Percentiles rank a stretch among this genome's conserved stretches.
Evolutionary conservation across 495 filamentous ascomycete genomes (phyloP).

Genomic region (Penicillium turbatum): DNA sequence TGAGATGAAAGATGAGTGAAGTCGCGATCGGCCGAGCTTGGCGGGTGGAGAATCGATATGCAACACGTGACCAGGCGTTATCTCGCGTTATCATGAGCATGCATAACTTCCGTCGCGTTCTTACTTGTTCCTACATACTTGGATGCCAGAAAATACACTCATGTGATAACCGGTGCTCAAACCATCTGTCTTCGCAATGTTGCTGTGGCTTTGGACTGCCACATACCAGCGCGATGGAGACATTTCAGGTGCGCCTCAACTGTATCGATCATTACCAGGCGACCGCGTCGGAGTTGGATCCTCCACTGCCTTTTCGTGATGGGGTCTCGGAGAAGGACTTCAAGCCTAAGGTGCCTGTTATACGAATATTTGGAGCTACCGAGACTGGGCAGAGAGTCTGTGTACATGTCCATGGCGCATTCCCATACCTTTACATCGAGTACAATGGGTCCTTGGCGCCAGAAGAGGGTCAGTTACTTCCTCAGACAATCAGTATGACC

Average conservation of each 20-base stretch:
- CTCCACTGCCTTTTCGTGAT: conserved; percentile 59
- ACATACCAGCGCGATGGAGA: conserved; percentile 47
- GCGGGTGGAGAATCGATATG: not conserved
- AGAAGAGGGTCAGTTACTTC: conserved; percentile 54
- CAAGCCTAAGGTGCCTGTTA: conserved; percentile 73
- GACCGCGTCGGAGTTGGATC: conserved; percentile 74
- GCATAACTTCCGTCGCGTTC: not conserved
- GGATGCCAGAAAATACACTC: not conserved
- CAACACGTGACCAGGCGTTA: conserved; percentile 35
- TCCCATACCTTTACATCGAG: conserved; percentile 90
- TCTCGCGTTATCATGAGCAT: conserved; percentile 17
- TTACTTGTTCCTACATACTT: not conserved
- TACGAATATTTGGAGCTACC: conserved; percentile 88
- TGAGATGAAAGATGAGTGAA: conserved; percentile 5
- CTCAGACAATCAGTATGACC: no score
- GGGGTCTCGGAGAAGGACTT: conserved; percentile 47
- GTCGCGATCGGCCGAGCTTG: not conserved
- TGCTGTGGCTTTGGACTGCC: conserved; percentile 25
- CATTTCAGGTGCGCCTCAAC: conserved; percentile 84
- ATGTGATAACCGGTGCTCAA: conserved; percentile 8
- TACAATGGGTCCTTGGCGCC: conserved; percentile 67
- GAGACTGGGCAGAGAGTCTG: conserved; percentile 96
- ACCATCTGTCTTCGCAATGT: conserved; percentile 20
- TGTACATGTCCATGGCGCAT: conserved; percentile 91
- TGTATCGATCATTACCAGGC: conserved; percentile 92